Evolutionary conservation across 2,329 filamentous ascomycete species (phyloP).

Genomic region (Beauveria sp.): DNA sequence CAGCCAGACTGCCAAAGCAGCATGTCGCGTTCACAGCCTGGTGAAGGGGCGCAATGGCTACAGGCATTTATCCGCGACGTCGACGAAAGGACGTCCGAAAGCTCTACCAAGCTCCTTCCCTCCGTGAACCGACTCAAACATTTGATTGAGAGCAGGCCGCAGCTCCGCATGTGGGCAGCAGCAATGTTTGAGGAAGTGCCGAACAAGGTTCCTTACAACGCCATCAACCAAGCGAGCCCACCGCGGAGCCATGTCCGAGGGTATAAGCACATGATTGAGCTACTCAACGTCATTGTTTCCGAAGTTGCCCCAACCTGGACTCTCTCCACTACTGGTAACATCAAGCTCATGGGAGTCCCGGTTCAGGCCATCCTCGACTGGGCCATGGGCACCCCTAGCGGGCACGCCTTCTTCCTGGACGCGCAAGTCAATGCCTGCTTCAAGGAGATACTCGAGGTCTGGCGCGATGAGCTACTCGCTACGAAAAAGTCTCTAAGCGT

Average conservation of each 20-base stretch:
- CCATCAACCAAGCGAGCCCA: conserved; percentile 6
- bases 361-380: conserved; percentile 52
- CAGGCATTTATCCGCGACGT: background rate
- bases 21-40: background rate
- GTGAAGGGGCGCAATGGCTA: background rate
- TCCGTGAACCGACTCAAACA: background rate
- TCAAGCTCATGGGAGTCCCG: conserved; percentile 44
- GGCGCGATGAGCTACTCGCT: conserved; percentile 22
- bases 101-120: background rate
- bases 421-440: conserved; percentile 43
- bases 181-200: conserved; percentile 19
- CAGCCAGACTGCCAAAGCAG: background rate
- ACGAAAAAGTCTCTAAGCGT: conserved; percentile 19
- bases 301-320: conserved; percentile 16
- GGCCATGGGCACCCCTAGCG: conserved; percentile 49
- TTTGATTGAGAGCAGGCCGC: conserved; percentile 13
- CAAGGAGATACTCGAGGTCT: conserved; percentile 42
- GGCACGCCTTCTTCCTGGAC: conserved; percentile 46
- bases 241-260: conserved; percentile 13
- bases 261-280: conserved; percentile 18
- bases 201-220: conserved; percentile 16
- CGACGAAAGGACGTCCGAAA: background rate
- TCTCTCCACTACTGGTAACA: background rate
- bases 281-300: conserved; percentile 15
- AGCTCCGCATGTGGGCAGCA: conserved; percentile 19